phyloP scores from a whole-genome alignment of 768 basidiomycete genomes.

The Terana coerulea region DNA sequence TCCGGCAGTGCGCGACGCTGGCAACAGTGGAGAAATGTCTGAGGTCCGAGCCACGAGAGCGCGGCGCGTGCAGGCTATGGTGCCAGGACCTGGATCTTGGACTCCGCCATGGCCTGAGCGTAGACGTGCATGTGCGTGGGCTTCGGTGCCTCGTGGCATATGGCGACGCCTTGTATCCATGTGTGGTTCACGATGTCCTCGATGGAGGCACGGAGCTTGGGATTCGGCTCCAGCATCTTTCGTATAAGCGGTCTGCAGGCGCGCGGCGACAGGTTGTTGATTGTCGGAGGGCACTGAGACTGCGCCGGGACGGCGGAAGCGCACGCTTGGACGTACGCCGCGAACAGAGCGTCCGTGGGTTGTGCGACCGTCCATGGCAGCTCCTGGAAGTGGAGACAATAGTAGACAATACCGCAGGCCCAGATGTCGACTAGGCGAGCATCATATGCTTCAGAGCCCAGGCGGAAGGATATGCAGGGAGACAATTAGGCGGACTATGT shows the following conservation, averaged over 20 bases:
- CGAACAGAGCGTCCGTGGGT: slow-evolving; percentile 72
- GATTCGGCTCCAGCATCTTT: slow-evolving; percentile 95
- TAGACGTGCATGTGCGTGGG: slow-evolving; percentile 65
- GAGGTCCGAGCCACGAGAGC: background rate
- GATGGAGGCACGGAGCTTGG: slow-evolving; percentile 67
- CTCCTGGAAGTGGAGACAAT: slow-evolving; percentile 97
- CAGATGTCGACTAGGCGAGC: slow-evolving; percentile 97
- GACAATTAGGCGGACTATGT: slow-evolving; percentile 35
- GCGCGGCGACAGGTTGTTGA: slow-evolving; percentile 85
- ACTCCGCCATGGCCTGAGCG: slow-evolving; percentile 54
- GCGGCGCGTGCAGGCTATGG: slow-evolving; percentile 8
- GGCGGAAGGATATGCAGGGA: slow-evolving; percentile 20
- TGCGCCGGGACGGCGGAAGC: slow-evolving; percentile 41
- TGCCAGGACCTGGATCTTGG: slow-evolving; percentile 38
- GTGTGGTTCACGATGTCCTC: slow-evolving; percentile 76
- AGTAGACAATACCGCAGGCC: slow-evolving; percentile 96
- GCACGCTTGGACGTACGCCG: slow-evolving; percentile 64
- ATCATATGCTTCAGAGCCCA: slow-evolving; percentile 73
- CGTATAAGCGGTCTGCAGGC: slow-evolving; percentile 80
- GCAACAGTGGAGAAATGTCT: background rate
- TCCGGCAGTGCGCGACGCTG: slow-evolving; percentile 8
- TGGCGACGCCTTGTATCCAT: slow-evolving; percentile 81
- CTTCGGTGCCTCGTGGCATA: slow-evolving; percentile 64
- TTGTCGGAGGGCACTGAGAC: slow-evolving; percentile 55
- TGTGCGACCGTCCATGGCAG: slow-evolving; percentile 98